Base-by-base conservation (phyloP, 1,139 yeast species). In the Candida sp. region DNA sequence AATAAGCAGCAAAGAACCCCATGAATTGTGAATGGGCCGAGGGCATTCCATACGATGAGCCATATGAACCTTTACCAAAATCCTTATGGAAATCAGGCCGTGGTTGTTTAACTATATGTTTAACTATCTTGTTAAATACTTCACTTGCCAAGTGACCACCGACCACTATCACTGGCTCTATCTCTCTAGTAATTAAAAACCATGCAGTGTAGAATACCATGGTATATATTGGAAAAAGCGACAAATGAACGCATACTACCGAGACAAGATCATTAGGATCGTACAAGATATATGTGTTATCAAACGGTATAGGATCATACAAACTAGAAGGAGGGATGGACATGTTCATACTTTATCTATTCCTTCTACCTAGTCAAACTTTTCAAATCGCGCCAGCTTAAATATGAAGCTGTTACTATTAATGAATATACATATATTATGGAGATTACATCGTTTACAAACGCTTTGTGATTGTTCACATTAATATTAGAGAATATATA, bases 21-120 rank as follows among this genome's bases (percentile, higher is more conserved):
- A 90, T 87, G 64, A 91, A 93, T 64, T 93, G 99, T 0, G 97
- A 82, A 63, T 93, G 99, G 2, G 98, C 97, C 44, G 93, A 83
- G 0, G 99, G 99, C 98, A 93, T 91, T 0, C 99, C 99, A 61
- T 85, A 89, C 2, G 88, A 86, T 43, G 82, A 70, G 37, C 56
- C 74, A 65, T 66, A 63, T 49, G 75, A 63, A 49, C 77, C 69
- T 15, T 36, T 36, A 50, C 82, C 70, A 56, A 75, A 70, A 33
- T 73, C 77, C 42, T 71, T 73, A 53, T 81, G 81, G 54, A 70
- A 70, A 5, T 75, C 70, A 0, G 99, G 99, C 44, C 99, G 74
- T 23, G 89, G 86, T 56, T 87, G 88, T 54, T 77, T 80, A 40
- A 89, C 63, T 1, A 77, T 40, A 29, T 73, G 70, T 61, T 93